Base-by-base conservation (phyloP, 2,329 filamentous ascomycete species). In the Beauveria australis region DNA sequence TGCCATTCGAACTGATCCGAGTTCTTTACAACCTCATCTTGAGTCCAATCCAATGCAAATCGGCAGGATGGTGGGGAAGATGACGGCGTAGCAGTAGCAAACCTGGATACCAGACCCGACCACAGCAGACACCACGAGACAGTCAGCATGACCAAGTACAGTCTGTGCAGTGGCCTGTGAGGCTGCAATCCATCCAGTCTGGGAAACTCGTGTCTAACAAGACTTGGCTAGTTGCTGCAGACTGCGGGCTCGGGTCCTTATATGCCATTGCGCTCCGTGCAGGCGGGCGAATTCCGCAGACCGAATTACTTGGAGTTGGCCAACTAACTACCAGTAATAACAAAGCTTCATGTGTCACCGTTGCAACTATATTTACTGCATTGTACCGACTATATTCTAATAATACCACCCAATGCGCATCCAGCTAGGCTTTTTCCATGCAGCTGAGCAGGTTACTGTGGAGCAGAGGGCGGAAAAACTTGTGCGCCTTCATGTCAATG, bases 1-100 rank as follows among this genome's bases (percentile, higher is more conserved):
- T 76, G 70, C 63, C 68, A 70, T 28, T 71, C 67, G 30, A 77
- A 76, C 1, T 67, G 65, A 10, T 69, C 64, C 0, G 73, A 64
- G 7, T 68, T 62, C 14, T 65, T 56, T 5, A 76, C 63, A 7
- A 72, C 66, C 8, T 72, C 62, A 1, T 68, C 56, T 14, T 70
- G 68, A 0, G 70, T 66, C 70, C 70, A 72, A 6, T 71, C 59
- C 0, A 66, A 60, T 0, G 66, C 70, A 54, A 72, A 72, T 1
- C 70, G 68, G 41, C 71, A 72, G 2, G 73, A 65, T 9, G 72
- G 65, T 41, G 61, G 28, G 24, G 57, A 56, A 22, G 46, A 37
- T 48, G 48, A 18, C 3, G 41, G 49, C 18, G 48, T 16, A 6
- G 47, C 44, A 7, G 48, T 30, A 10, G 60, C 44, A 7, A 61